Evolutionary conservation across 2,329 filamentous ascomycete species (phyloP), one percentile per base, ranked within the genome.

Genomic region (Shiraia sp.): DNA sequence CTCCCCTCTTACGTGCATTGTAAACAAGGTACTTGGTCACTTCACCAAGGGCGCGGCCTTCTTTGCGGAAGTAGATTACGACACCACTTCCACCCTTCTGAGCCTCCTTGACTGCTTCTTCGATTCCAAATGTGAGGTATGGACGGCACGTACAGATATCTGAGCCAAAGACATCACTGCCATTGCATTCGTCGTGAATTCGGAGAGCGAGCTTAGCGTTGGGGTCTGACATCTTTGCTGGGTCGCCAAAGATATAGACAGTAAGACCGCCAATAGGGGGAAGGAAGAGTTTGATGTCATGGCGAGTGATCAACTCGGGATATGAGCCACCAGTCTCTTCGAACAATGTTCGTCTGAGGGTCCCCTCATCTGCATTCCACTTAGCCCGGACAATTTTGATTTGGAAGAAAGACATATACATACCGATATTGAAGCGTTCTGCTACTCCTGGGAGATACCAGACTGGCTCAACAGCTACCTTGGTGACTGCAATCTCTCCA

Each of bases 21-120:
- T 92, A 81, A 63, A 95, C 90, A 67, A 86, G 71, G 50, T 86
- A 86, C 63, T 96, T 96, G 39, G 90, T 95, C 22, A 99, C 93
- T 70, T 99, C 93, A 38, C 93, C 93, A 6, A 97, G 76, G 26
- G 92, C 93, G 55, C 93, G 82, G 23, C 93, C 93, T 75, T 99
- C 93, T 70, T 99, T 99, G 56, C 93, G 85, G 81, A 97, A 99
- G 70, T 99, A 99, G 67, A 97, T 96, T 39, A 97, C 93, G 15
- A 96, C 90, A 42, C 92, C 92, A 57, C 87, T 92, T 33, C 92
- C 92, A 38, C 92, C 92, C 42, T 87, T 90, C 68, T 97, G 93
- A 9, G 93, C 93, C 72, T 97, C 90, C 64, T 95, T 96, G 57
- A 99, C 92, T 10, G 93, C 93, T 71, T 99, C 93, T 63, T 96